phyloP scores from a whole-genome alignment of 1,284 basidiomycete species.

The Leucoagaricus sp. region DNA sequence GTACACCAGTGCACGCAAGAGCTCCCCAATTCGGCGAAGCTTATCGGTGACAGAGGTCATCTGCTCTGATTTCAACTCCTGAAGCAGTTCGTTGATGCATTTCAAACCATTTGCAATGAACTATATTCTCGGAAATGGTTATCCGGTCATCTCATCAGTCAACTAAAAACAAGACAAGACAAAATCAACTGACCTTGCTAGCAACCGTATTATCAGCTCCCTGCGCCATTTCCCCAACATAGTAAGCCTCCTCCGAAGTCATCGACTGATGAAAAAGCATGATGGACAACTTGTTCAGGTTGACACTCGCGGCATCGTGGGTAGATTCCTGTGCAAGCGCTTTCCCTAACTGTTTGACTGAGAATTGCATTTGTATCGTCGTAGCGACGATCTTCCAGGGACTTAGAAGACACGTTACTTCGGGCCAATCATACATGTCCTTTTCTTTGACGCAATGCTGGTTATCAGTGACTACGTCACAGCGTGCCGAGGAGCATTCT shows the following conservation, averaged over 20 bases:
- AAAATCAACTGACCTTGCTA: constrained; percentile 51
- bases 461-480: neutral
- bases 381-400: constrained; percentile 83
- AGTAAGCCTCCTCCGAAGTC: constrained; percentile 74
- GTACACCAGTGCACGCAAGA: constrained; percentile 68
- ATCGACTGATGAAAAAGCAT: constrained; percentile 71
- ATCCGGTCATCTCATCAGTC: constrained; percentile 4
- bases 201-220: constrained; percentile 67
- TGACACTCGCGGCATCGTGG: constrained; percentile 51
- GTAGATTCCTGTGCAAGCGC: constrained; percentile 58
- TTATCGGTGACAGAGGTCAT: constrained; percentile 30
- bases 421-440: constrained; percentile 60
- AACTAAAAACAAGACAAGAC: constrained; percentile 2
- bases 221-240: constrained; percentile 75
- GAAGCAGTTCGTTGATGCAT: constrained; percentile 61
- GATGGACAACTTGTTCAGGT: constrained; percentile 62
- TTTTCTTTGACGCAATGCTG: constrained; percentile 37
- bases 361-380: constrained; percentile 74
- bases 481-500: neutral
- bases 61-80: constrained; percentile 31
- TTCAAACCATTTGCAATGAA: constrained; percentile 76
- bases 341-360: constrained; percentile 69
- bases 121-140: constrained; percentile 34
- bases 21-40: constrained; percentile 61
- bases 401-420: constrained; percentile 64